These are phyloP conservation scores for Ogataea chonburiensis DNA, from an alignment of 805 yeast species.

Conservation along the genomic window DNA sequence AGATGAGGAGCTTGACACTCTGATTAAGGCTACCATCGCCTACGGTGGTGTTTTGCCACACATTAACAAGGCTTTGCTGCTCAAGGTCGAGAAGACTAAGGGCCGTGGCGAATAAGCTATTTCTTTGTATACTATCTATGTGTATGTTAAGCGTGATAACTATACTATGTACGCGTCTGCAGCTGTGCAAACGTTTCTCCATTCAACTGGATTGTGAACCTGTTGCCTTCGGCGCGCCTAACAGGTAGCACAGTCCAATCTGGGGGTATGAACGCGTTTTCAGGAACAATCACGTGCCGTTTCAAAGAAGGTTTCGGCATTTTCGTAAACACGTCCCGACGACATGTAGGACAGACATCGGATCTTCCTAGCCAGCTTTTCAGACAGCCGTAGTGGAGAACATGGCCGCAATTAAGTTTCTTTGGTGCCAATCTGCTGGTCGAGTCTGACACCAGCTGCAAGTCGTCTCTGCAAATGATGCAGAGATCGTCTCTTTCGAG, in stretches of 20 bases:
- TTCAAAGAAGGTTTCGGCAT: not conserved
- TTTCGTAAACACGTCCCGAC: conserved; percentile 59
- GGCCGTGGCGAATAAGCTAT: conserved; percentile 16
- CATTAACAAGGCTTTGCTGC: conserved; percentile 75
- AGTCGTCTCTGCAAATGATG: conserved; percentile 90
- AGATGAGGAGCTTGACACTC: conserved; percentile 93
- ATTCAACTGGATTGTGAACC: conserved; percentile 20
- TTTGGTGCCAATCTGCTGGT: conserved; percentile 60
- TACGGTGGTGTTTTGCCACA: conserved; percentile 98
- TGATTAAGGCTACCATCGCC: conserved; percentile 93
- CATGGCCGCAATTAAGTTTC: conserved; percentile 79
- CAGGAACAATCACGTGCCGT: conserved; percentile 13
- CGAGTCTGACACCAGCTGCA: conserved; percentile 35
- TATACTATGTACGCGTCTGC: conserved; percentile 8
- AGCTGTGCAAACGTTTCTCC: conserved; percentile 14
- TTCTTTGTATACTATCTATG: conserved; percentile 12
- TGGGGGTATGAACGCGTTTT: conserved; percentile 30
- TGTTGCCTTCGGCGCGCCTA: conserved; percentile 5
- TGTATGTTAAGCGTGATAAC: conserved; percentile 19
- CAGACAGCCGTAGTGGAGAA: conserved; percentile 84
- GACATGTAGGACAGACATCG: conserved; percentile 90
- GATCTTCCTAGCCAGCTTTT: conserved; percentile 92
- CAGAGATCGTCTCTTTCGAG: conserved; percentile 66
- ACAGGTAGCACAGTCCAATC: conserved; percentile 33
- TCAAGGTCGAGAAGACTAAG: conserved; percentile 69